phyloP scores from a whole-genome alignment of 768 basidiomycete genomes.

The Suillus alpinus region DNA sequence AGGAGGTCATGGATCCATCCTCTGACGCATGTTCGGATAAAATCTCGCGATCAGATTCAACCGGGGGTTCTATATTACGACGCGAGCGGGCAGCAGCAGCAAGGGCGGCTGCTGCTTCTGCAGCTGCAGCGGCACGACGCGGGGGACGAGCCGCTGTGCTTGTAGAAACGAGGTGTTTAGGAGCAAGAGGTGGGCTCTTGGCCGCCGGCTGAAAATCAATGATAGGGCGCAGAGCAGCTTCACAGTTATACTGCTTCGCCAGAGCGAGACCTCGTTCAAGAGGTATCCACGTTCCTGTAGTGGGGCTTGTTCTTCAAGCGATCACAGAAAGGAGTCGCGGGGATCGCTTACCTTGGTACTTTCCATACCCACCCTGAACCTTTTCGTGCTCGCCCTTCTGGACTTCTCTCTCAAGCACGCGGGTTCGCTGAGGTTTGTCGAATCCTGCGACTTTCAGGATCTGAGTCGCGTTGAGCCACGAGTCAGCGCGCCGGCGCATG shows the following conservation, averaged over 20 bases:
- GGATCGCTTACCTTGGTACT: constrained; percentile 86
- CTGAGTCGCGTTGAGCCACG: constrained; percentile 98
- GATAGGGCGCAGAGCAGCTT: constrained; percentile 81
- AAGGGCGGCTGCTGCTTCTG: constrained; percentile 15
- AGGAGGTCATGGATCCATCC: constrained; percentile 88
- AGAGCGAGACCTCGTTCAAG: constrained; percentile 84
- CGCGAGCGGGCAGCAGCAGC: constrained; percentile 61
- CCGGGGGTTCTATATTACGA: constrained; percentile 46
- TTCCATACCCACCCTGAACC: constrained; percentile 98
- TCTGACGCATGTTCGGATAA: constrained; percentile 75
- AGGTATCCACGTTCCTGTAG: constrained; percentile 95
- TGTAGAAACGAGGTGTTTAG: constrained; percentile 85
- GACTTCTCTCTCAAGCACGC: constrained; percentile 95
- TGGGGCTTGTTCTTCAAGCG: not conserved
- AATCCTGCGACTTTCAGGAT: constrained; percentile 99
- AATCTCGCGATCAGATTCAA: constrained; percentile 61
- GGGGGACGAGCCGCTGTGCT: constrained; percentile 42
- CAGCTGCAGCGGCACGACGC: constrained; percentile 22
- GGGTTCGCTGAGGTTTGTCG: constrained; percentile 97
- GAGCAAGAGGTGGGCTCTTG: constrained; percentile 91
- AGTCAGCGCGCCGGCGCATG: constrained; percentile 94
- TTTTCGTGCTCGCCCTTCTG: constrained; percentile 99
- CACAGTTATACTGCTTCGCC: constrained; percentile 92
- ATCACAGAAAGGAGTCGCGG: constrained; percentile 8
- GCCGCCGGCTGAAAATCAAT: constrained; percentile 90